These are phyloP conservation scores for Pinus taeda DNA, from an alignment of 75 land plant genomes.

Conservation along the genomic window DNA sequence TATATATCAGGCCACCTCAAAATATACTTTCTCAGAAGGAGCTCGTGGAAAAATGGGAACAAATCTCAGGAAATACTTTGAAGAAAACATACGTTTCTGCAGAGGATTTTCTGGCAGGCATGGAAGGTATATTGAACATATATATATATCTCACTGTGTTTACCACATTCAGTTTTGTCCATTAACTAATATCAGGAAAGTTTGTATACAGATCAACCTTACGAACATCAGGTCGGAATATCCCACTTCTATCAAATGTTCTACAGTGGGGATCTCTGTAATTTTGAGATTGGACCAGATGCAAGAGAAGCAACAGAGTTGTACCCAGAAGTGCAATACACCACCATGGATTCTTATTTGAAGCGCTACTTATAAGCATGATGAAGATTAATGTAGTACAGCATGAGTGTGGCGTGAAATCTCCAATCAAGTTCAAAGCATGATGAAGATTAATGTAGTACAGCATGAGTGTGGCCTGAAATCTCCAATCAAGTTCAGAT, in stretches of 20 bases:
- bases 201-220: neutral
- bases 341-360: neutral
- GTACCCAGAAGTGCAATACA: no score
- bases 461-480: no score
- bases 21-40: conserved; percentile 35
- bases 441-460: no score
- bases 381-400: no score
- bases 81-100: conserved; percentile 33
- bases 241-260: conserved; percentile 20
- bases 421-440: no score
- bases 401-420: no score
- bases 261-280: conserved; percentile 14
- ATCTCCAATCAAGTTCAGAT: no score
- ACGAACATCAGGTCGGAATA: conserved; percentile 1
- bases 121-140: neutral
- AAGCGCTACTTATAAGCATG: neutral
- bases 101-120: conserved; percentile 16
- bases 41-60: conserved; percentile 47
- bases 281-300: conserved; percentile 16
- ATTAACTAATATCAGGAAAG: no score
- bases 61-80: conserved; percentile 33
- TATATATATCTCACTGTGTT: neutral
- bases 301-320: conserved; percentile 20
- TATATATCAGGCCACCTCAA: conserved; percentile 29
- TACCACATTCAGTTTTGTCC: no score